Conservation (phyloP, 1,139 yeast species). For the Candida glucosophila region DNA sequence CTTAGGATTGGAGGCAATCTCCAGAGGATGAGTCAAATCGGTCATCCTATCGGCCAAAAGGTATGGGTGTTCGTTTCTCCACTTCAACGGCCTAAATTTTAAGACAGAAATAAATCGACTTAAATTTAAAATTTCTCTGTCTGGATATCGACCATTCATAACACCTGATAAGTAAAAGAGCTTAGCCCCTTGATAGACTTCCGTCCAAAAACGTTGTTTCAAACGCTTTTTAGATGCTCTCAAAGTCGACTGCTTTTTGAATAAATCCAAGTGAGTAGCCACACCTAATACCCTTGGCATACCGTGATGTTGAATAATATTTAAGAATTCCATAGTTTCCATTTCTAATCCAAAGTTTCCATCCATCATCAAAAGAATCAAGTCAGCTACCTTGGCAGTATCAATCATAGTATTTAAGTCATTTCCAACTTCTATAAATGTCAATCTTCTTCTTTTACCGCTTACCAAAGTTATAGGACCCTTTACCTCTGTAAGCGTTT, state of each 20-base stretch:
- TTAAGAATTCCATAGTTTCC: conserved; percentile 99
- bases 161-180: conserved; percentile 92
- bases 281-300: conserved; percentile 97
- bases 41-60: conserved; percentile 84
- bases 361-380: conserved; percentile 81
- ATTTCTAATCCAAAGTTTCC: conserved; percentile 98
- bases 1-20: conserved; percentile 69
- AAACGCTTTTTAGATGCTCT: conserved; percentile 87
- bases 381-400: conserved; percentile 90
- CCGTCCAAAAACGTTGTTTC: conserved; percentile 97
- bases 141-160: conserved; percentile 95
- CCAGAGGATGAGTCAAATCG: conserved; percentile 91
- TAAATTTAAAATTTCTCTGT: conserved; percentile 85
- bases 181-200: conserved; percentile 97
- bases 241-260: conserved; percentile 81
- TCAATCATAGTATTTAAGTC: conserved; percentile 95
- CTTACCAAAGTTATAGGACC: conserved; percentile 98
- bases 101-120: conserved; percentile 91
- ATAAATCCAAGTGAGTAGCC: conserved; percentile 90
- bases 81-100: conserved; percentile 95
- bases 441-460: conserved; percentile 87
- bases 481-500: conserved; percentile 72
- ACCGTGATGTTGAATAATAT: conserved; percentile 95
- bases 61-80: conserved; percentile 99
- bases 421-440: conserved; percentile 87